Evolutionary conservation across 1,139 yeast species (phyloP).

Genomic region (Pichia sp.): DNA sequence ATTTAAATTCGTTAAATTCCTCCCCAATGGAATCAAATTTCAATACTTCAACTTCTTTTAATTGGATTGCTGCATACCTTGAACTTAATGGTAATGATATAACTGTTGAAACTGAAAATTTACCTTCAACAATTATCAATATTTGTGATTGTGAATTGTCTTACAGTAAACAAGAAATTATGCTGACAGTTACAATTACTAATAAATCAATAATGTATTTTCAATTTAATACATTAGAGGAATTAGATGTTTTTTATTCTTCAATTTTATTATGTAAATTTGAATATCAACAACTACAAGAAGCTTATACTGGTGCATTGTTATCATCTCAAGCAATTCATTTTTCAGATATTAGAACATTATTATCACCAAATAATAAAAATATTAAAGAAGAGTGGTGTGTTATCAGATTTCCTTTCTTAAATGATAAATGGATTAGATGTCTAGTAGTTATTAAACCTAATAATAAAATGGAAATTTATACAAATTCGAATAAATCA

Average conservation of each 20-base stretch:
- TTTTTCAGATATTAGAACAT: slow-evolving; percentile 48
- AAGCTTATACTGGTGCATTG: slow-evolving; percentile 51
- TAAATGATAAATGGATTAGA: slow-evolving; percentile 50
- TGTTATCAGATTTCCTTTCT: slow-evolving; percentile 48
- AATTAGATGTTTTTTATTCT: slow-evolving; percentile 40
- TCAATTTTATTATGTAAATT: slow-evolving; percentile 43
- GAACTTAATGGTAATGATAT: slow-evolving; percentile 49
- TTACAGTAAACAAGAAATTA: slow-evolving; percentile 7
- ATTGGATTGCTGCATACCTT: slow-evolving; percentile 22
- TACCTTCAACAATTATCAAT: slow-evolving; percentile 42
- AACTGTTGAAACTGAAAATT: slow-evolving; percentile 37
- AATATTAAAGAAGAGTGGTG: slow-evolving; percentile 50
- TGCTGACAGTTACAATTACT: slow-evolving; percentile 35
- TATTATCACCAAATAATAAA: slow-evolving; percentile 41
- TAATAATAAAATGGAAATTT: slow-evolving; percentile 45
- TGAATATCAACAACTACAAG: slow-evolving; percentile 47
- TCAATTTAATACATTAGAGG: slow-evolving; percentile 32
- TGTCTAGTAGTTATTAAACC: slow-evolving; percentile 38
- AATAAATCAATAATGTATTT: slow-evolving; percentile 33
- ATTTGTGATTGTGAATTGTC: slow-evolving; percentile 40
- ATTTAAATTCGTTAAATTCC: too few species aligned
- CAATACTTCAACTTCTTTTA: neutral
- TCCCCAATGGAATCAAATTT: too few species aligned
- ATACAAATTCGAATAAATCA: slow-evolving; percentile 36
- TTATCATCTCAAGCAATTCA: slow-evolving; percentile 49